A percentile compares a stretch with the other conserved stretches of the same genome.
These are phyloP conservation scores for Wickerhamomyces xylosicus DNA, from an alignment of 805 yeast genomes.

Conservation along the genomic window DNA sequence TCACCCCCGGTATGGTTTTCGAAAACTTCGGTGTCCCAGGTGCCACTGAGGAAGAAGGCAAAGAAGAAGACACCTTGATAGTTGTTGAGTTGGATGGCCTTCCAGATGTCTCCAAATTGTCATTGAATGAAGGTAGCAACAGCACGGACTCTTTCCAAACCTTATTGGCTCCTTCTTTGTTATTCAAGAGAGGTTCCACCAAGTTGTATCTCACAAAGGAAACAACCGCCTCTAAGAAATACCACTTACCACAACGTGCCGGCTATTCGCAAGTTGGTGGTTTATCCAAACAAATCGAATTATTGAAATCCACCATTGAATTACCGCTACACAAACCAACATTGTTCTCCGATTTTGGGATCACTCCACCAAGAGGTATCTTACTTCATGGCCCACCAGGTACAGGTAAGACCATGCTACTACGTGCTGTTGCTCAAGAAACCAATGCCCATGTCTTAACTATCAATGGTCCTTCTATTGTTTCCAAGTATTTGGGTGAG, in stretches of 20 bases:
- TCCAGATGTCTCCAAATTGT: constrained; percentile 29
- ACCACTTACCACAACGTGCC: constrained; percentile 31
- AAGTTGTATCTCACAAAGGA: constrained; percentile 16
- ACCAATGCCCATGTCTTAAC: constrained; percentile 74
- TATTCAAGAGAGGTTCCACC: constrained; percentile 30
- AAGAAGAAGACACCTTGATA: constrained; percentile 8
- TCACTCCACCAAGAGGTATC: constrained; percentile 90
- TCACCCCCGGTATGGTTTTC: constrained; percentile 45
- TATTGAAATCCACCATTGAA: constrained; percentile 57
- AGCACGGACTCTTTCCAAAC: constrained; percentile 9
- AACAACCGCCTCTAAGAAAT: constrained; percentile 26
- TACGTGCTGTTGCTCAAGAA: constrained; percentile 73
- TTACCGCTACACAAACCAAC: constrained; percentile 74
- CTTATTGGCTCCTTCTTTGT: constrained; percentile 35
- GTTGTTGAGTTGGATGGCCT: constrained; percentile 22
- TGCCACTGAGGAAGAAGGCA: constrained; percentile 11
- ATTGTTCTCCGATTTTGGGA: constrained; percentile 74
- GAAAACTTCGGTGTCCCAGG: constrained; percentile 14
- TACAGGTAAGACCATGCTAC: constrained; percentile 87
- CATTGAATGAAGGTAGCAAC: constrained; percentile 18
- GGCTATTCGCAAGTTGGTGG: constrained; percentile 69
- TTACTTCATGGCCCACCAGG: constrained; percentile 95
- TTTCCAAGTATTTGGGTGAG: constrained; percentile 89
- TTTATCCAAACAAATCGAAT: constrained; percentile 46
- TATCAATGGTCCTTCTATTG: constrained; percentile 85